phyloP scores from a whole-genome alignment of 805 yeast genomes.

The Wickerhamiella qilinensis region DNA sequence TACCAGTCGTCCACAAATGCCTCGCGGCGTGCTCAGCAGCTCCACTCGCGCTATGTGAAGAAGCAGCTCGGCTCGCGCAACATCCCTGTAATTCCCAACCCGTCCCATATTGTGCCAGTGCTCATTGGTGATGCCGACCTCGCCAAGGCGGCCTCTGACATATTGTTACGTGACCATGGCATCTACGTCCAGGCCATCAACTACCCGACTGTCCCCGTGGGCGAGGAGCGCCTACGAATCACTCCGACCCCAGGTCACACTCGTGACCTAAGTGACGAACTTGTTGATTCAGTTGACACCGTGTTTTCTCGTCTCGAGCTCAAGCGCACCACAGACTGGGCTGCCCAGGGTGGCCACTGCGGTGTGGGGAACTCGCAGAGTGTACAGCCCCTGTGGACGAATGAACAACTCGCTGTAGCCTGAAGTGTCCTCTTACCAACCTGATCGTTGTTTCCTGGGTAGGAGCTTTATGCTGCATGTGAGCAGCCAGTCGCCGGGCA shows the following conservation, averaged over 20 bases:
- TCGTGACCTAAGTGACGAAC: constrained; percentile 53
- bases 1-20: constrained; percentile 61
- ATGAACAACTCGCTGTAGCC: constrained; percentile 26
- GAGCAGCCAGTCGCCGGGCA: too few relatives aligned
- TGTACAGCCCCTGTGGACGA: constrained; percentile 74
- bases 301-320: constrained; percentile 63
- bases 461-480: too few relatives aligned
- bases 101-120: constrained; percentile 93
- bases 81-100: constrained; percentile 93
- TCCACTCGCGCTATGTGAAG: constrained; percentile 74
- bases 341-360: constrained; percentile 66
- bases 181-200: constrained; percentile 97
- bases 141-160: constrained; percentile 83
- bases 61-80: constrained; percentile 48
- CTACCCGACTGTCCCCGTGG: constrained; percentile 94
- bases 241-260: constrained; percentile 99
- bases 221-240: constrained; percentile 88
- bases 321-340: constrained; percentile 68
- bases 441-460: too few relatives aligned
- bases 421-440: too few relatives aligned
- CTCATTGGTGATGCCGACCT: constrained; percentile 86
- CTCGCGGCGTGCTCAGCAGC: constrained; percentile 74
- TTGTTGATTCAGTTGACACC: constrained; percentile 63
- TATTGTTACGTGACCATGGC: constrained; percentile 63
- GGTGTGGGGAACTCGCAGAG: constrained; percentile 52